Conservation (phyloP, 805 yeast species). For the Lipomyces orientalis region DNA sequence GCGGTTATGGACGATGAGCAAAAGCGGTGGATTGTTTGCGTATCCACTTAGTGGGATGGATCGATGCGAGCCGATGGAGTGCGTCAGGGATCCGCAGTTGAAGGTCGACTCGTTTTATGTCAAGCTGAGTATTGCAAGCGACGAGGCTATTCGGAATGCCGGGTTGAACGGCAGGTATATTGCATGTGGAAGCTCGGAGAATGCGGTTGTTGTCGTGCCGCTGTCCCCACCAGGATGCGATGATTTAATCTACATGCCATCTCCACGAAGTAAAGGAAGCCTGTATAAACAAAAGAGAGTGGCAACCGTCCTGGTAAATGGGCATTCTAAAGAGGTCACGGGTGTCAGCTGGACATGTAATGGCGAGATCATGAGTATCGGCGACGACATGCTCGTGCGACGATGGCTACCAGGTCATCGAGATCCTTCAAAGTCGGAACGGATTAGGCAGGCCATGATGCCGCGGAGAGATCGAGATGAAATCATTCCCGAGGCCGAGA, state of each 20-base stretch:
- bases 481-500: slow-evolving; percentile 1
- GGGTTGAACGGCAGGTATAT: slow-evolving; percentile 19
- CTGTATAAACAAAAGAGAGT: background rate
- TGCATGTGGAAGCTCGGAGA: slow-evolving; percentile 29
- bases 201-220: slow-evolving; percentile 25
- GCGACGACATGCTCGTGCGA: slow-evolving; percentile 30
- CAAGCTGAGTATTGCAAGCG: slow-evolving; percentile 22
- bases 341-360: slow-evolving; percentile 25
- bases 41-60: slow-evolving; percentile 9
- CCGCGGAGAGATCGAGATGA: slow-evolving; percentile 13
- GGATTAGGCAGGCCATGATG: slow-evolving; percentile 8
- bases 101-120: slow-evolving; percentile 25
- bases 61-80: slow-evolving; percentile 22
- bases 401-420: slow-evolving; percentile 24
- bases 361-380: slow-evolving; percentile 23
- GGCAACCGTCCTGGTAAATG: slow-evolving; percentile 21
- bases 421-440: slow-evolving; percentile 13
- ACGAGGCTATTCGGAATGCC: slow-evolving; percentile 6
- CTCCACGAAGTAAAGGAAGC: background rate
- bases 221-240: slow-evolving; percentile 10
- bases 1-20: slow-evolving; percentile 25
- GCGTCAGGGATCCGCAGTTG: slow-evolving; percentile 21
- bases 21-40: slow-evolving; percentile 19
- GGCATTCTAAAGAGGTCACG: slow-evolving; percentile 26
- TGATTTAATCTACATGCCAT: background rate